Evolutionary conservation across 805 yeast genomes (phyloP).

Genomic region (Candida qinlingensis): DNA sequence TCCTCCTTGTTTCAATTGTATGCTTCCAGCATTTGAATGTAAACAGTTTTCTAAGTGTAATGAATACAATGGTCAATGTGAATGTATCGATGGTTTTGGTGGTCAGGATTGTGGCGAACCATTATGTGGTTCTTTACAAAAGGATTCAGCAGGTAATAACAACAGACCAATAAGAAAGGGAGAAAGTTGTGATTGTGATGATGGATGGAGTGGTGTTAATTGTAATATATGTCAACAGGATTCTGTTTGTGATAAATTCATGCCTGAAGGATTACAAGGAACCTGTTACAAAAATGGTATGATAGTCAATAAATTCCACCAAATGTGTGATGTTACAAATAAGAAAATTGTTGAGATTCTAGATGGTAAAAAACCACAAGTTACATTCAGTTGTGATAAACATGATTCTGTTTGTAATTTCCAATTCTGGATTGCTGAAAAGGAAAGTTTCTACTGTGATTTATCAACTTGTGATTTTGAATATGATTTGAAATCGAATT

Average conservation of each 20-base stretch:
- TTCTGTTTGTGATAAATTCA: slow-evolving; percentile 72
- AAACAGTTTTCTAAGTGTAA: slow-evolving; percentile 89
- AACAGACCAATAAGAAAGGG: slow-evolving; percentile 58
- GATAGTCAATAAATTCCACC: slow-evolving; percentile 73
- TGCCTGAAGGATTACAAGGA: slow-evolving; percentile 83
- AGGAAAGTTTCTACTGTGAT: slow-evolving; percentile 88
- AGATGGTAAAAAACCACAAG: slow-evolving; percentile 81
- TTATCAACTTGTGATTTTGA: slow-evolving; percentile 67
- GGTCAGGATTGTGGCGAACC: slow-evolving; percentile 91
- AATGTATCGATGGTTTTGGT: slow-evolving; percentile 88
- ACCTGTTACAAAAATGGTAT: slow-evolving; percentile 87
- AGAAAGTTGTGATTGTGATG: slow-evolving; percentile 60
- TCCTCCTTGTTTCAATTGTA: slow-evolving; percentile 94
- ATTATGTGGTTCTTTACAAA: slow-evolving; percentile 73
- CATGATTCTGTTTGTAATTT: slow-evolving; percentile 67
- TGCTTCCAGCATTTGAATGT: slow-evolving; percentile 84
- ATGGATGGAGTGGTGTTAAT: slow-evolving; percentile 93
- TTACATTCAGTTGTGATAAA: slow-evolving; percentile 82
- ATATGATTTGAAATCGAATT: slow-evolving; percentile 53
- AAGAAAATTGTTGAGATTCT: slow-evolving; percentile 77
- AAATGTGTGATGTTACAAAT: slow-evolving; percentile 93
- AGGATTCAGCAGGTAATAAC: slow-evolving; percentile 36
- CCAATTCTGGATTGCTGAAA: slow-evolving; percentile 93
- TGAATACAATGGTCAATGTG: slow-evolving; percentile 83
- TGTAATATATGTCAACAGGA: slow-evolving; percentile 82